Conservation (phyloP, 768 basidiomycete genomes). For the Russula brevipes region DNA sequence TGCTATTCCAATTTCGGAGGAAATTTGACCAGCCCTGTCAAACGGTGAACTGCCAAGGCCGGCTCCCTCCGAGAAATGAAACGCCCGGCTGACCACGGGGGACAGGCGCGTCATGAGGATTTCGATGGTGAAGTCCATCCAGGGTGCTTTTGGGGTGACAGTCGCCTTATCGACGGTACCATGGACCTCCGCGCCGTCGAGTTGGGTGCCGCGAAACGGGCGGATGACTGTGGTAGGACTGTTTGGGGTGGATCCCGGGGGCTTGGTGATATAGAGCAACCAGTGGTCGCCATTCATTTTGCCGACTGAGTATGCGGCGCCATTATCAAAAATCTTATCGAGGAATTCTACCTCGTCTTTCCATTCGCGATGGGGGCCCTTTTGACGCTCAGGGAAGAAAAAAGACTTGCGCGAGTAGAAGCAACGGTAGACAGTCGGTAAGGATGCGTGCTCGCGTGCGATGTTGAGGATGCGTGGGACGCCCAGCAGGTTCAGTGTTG, state of each 20-base stretch:
- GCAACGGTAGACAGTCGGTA: slow-evolving; percentile 75
- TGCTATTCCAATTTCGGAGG: slow-evolving; percentile 69
- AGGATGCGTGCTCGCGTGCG: slow-evolving; percentile 61
- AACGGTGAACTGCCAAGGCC: slow-evolving; percentile 35
- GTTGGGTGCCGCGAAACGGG: slow-evolving; percentile 23
- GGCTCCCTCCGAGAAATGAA: slow-evolving; percentile 48
- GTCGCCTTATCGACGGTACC: slow-evolving; percentile 22
- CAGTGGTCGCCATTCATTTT: slow-evolving; percentile 99
- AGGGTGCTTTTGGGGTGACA: slow-evolving; percentile 14
- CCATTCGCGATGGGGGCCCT: slow-evolving; percentile 92
- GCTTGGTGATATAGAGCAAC: slow-evolving; percentile 87
- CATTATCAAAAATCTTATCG: slow-evolving; percentile 82
- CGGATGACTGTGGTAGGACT: slow-evolving; percentile 4
- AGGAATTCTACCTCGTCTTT: slow-evolving; percentile 86
- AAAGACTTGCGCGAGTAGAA: slow-evolving; percentile 99
- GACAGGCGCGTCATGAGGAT: slow-evolving; percentile 95
- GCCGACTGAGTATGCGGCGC: slow-evolving; percentile 93
- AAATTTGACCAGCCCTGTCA: slow-evolving; percentile 55
- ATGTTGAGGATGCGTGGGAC: slow-evolving; percentile 93
- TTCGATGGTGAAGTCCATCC: slow-evolving; percentile 90
- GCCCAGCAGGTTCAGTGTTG: slow-evolving; percentile 94
- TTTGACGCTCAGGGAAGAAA: slow-evolving; percentile 97
- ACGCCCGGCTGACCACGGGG: slow-evolving; percentile 66
- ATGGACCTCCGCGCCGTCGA: slow-evolving; percentile 14
- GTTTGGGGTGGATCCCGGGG: slow-evolving; percentile 35